These are phyloP conservation scores for Pseudonectria foliicola DNA, from an alignment of 2,329 filamentous ascomycete genomes.

Conservation along the genomic window DNA sequence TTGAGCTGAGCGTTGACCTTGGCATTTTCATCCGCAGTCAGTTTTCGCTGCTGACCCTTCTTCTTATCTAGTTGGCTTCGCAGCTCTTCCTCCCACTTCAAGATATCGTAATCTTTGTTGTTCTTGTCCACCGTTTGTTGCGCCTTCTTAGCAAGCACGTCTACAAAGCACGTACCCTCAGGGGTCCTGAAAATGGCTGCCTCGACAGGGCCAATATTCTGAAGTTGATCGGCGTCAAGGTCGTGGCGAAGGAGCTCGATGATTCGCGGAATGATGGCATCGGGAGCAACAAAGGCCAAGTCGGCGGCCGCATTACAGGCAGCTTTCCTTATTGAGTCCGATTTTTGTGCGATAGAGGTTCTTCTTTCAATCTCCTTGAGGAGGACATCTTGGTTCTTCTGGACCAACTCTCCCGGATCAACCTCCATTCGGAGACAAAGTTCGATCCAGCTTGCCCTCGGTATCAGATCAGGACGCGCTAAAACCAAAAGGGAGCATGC, in stretches of 20 bases:
- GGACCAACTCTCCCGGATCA: conserved; percentile 75
- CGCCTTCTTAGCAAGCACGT: conserved; percentile 80
- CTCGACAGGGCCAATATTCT: conserved; percentile 74
- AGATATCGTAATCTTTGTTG: conserved; percentile 86
- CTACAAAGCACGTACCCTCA: conserved; percentile 80
- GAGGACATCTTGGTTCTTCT: conserved; percentile 54
- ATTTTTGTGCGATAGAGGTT: conserved; percentile 42
- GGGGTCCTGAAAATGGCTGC: conserved; percentile 89
- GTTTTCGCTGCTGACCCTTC: conserved; percentile 84
- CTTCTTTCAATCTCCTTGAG: conserved; percentile 57
- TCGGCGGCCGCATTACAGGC: conserved; percentile 83
- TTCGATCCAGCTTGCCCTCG: conserved; percentile 80
- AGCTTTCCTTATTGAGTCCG: conserved; percentile 50
- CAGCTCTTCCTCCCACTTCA: conserved; percentile 96
- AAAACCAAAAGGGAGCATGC: conserved; percentile 73
- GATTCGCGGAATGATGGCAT: conserved; percentile 67
- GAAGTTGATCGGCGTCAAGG: conserved; percentile 62
- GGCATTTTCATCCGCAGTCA: conserved; percentile 78
- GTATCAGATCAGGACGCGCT: conserved; percentile 69
- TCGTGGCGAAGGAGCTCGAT: conserved; percentile 68
- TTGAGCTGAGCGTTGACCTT: conserved; percentile 87
- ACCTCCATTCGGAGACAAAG: conserved; percentile 70
- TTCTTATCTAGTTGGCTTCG: conserved; percentile 83
- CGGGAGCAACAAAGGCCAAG: conserved; percentile 86
- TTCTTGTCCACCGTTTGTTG: conserved; percentile 71